Percentiles rank a stretch among this genome's conserved stretches.
phyloP scores from a whole-genome alignment of 352 stramenopile genomes.

The Peronospora farinosa region DNA sequence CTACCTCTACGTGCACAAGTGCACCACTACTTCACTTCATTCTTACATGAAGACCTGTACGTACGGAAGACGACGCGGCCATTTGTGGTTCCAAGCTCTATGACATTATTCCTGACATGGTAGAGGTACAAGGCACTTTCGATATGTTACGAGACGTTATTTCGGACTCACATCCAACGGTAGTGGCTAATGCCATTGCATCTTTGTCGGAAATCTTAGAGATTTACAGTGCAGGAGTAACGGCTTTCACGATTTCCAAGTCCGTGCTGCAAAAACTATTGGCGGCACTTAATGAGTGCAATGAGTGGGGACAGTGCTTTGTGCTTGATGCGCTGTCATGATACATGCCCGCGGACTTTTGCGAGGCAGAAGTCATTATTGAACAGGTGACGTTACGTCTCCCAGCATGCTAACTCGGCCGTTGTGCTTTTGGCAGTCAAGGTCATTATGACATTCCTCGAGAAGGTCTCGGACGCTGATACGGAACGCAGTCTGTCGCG shows the following conservation, averaged over 20 bases:
- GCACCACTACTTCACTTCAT: too few species aligned
- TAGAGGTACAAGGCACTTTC: constrained; percentile 95
- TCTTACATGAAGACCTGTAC: constrained; percentile 98
- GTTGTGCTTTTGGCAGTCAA: constrained; percentile 99
- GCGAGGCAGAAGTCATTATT: constrained; percentile 98
- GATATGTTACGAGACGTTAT: constrained; percentile 97
- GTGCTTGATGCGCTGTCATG: constrained; percentile 94
- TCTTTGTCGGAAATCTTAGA: constrained; percentile 97
- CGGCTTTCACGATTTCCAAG: constrained; percentile 91
- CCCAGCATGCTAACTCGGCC: constrained; percentile 97
- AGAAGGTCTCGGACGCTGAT: constrained; percentile 93
- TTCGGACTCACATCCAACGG: constrained; percentile 95
- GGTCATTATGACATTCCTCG: constrained; percentile 93
- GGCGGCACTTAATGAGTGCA: constrained; percentile 98
- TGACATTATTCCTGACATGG: constrained; percentile 96
- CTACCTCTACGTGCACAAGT: too few species aligned
- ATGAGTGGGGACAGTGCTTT: constrained; percentile 98
- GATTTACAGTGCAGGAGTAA: constrained; percentile 79
- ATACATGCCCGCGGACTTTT: constrained; percentile 93
- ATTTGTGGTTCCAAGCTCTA: constrained; percentile 99
- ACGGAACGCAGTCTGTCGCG: constrained; percentile 85
- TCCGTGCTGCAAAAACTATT: constrained; percentile 97
- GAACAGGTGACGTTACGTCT: constrained; percentile 96
- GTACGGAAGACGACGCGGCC: constrained; percentile 98
- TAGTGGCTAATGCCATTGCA: constrained; percentile 98